Evolutionary conservation across 164 flowering plant species (phyloP).

Genomic region (Berberis thunbergii): DNA sequence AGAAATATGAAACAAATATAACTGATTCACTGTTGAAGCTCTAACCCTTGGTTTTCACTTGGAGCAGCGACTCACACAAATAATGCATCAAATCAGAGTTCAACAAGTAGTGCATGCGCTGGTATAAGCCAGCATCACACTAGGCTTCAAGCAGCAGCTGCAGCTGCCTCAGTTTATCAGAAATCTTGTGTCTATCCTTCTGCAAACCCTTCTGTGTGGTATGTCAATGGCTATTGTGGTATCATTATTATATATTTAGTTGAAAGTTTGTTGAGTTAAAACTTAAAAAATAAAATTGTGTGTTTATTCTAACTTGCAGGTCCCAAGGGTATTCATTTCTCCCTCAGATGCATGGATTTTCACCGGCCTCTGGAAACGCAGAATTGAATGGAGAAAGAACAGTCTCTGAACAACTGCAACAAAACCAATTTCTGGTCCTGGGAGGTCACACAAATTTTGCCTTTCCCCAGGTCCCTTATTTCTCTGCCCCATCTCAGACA

Average conservation of each 20-base stretch:
- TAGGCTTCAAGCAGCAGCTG: conserved; percentile 86
- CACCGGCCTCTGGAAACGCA: conserved; percentile 9
- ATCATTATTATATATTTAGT: background rate
- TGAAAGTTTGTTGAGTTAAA: background rate
- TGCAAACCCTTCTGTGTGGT: conserved; percentile 57
- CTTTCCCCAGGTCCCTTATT: conserved; percentile 2
- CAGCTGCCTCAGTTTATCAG: conserved; percentile 87
- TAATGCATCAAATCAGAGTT: conserved; percentile 32
- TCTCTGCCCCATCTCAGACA: conserved; percentile 23
- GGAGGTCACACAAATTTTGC: background rate
- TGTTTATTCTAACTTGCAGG: conserved; percentile 24
- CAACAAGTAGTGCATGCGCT: conserved; percentile 23
- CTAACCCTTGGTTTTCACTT: background rate
- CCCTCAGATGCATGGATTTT: conserved; percentile 25
- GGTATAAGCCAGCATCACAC: conserved; percentile 53
- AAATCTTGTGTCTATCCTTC: conserved; percentile 85
- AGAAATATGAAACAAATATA: no score
- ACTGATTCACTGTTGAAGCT: no score
- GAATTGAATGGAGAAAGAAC: conserved; percentile 19
- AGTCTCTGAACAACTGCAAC: conserved; percentile 6
- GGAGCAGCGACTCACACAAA: conserved; percentile 34
- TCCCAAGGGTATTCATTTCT: conserved; percentile 48
- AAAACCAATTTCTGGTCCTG: no score
- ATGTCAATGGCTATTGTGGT: conserved; percentile 10
- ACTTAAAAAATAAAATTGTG: background rate